Conservation (phyloP, 1,284 basidiomycete species). For the Gomphus bonarii region DNA sequence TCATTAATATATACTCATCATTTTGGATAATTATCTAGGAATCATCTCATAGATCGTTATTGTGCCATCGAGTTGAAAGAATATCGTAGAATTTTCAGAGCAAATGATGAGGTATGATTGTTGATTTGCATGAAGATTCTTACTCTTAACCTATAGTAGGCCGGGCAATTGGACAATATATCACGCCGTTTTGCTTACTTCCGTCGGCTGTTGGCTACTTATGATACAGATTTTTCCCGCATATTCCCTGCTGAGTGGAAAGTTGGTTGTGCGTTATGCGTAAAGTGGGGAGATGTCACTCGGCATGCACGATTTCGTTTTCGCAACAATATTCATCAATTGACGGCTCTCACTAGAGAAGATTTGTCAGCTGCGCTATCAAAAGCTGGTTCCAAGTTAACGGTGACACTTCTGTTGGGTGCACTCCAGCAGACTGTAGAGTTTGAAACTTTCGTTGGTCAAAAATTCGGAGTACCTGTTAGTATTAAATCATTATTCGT, state of each 20-base stretch:
- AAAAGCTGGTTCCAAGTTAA: conserved; percentile 61
- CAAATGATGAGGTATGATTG: conserved; percentile 61
- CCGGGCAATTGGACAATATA: conserved; percentile 94
- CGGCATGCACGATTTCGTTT: conserved; percentile 35
- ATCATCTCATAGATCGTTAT: conserved; percentile 82
- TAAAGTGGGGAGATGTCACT: conserved; percentile 82
- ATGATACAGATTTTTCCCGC: conserved; percentile 78
- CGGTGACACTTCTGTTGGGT: conserved; percentile 63
- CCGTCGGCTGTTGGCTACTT: conserved; percentile 76
- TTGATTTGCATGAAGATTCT: background rate
- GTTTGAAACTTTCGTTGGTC: too few relatives aligned
- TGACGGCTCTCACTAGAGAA: conserved; percentile 35
- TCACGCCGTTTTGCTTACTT: conserved; percentile 95
- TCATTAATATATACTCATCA: background rate
- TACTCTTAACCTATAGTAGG: conserved; percentile 20
- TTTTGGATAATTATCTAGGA: conserved; percentile 18
- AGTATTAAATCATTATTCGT: conserved; percentile 19
- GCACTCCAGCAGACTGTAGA: conserved; percentile 74
- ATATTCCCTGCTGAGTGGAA: conserved; percentile 81
- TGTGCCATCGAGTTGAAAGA: conserved; percentile 88
- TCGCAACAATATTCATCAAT: background rate
- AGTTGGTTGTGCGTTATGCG: conserved; percentile 69
- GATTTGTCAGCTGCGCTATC: conserved; percentile 58
- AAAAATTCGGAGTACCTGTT: conserved; percentile 65
- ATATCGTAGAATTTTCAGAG: conserved; percentile 92